Base-by-base conservation (phyloP, 345 rosid genomes). In the Eucalyptus urophylla region DNA sequence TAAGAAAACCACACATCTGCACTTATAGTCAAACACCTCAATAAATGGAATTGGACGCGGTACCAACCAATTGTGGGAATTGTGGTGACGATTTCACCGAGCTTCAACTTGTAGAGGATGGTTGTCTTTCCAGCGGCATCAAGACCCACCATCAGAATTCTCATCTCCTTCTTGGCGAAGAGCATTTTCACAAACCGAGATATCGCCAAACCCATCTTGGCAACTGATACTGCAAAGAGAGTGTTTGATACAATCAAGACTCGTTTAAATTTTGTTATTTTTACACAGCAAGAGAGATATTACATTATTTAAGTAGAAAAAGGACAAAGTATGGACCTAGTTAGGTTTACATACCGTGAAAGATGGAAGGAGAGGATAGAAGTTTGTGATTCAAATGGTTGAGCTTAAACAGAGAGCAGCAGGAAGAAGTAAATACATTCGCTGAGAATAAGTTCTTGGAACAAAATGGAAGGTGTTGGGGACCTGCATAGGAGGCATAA, bases 91-190 rank as follows among this genome's bases (percentile, higher is more conserved):
- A 94, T 92, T 88, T 94, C 96, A 43, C 98, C 96, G 47, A 95
- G 96, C 92, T 96, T 96, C 86, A 95, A 91, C 91, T 94, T 95
- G 94, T 95, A 94, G 86, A 96, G 95, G 50, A 95, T 96, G 89
- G 98, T 95, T 87, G 98, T 96, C 91, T 94, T 96, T 19, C 98
- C 98, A 80, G 96, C 94, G 83, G 97, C 98, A 91, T 95, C 97
- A 43, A 95, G 93, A 89, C 97, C 97, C 88, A 96, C 96, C 98
- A 96, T 96, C 72, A 96, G 91, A 89, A 95, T 95, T 81, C 97
- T 92, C 96, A 94, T 94, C 91, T 95, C 96, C 90, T 95, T 94
- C 95, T 88, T 94, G 22, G 95, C 93, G 89, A 95, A 95, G 6
- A 95, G 88, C 92, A 90, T 85, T 87, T 88, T 94, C 90, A 93